These are phyloP conservation scores for Boletus vermiculosoides DNA, from an alignment of 768 basidiomycete species.

Conservation along the genomic window DNA sequence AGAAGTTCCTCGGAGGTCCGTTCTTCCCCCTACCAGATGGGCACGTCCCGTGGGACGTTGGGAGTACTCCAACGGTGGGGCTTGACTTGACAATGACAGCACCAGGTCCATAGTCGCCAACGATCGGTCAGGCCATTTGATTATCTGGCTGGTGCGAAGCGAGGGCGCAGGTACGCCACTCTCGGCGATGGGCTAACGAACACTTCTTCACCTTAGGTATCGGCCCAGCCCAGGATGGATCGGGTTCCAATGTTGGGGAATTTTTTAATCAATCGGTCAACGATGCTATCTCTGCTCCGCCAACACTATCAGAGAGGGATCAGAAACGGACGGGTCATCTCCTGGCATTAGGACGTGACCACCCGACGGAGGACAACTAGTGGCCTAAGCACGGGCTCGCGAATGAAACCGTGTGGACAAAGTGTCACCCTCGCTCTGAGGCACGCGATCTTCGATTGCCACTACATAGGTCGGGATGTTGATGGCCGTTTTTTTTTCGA, in stretches of 20 bases:
- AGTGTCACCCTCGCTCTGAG: not conserved
- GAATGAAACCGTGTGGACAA: constrained; percentile 7
- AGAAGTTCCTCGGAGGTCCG: too few relatives aligned
- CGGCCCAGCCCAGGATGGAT: not conserved
- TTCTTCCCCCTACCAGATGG: too few relatives aligned
- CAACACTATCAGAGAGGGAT: not conserved
- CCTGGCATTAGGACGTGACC: not conserved
- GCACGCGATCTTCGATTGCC: not conserved
- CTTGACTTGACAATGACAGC: not conserved
- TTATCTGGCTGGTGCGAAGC: not conserved
- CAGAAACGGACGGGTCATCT: not conserved
- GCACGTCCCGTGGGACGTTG: not conserved
- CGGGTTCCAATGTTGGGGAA: not conserved
- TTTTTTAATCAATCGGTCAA: not conserved
- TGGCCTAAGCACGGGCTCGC: not conserved
- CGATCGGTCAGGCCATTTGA: not conserved
- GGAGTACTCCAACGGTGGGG: not conserved
- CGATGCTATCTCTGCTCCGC: not conserved
- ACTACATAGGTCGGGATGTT: not conserved
- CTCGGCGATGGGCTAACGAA: not conserved
- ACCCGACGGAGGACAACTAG: not conserved
- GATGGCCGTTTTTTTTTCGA: not conserved
- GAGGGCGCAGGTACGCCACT: not conserved
- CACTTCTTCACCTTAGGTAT: not conserved
- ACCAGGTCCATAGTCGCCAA: not conserved